These are phyloP conservation scores for Aspergillus sp. DNA, from an alignment of 2,329 filamentous ascomycete species.

Conservation along the genomic window DNA sequence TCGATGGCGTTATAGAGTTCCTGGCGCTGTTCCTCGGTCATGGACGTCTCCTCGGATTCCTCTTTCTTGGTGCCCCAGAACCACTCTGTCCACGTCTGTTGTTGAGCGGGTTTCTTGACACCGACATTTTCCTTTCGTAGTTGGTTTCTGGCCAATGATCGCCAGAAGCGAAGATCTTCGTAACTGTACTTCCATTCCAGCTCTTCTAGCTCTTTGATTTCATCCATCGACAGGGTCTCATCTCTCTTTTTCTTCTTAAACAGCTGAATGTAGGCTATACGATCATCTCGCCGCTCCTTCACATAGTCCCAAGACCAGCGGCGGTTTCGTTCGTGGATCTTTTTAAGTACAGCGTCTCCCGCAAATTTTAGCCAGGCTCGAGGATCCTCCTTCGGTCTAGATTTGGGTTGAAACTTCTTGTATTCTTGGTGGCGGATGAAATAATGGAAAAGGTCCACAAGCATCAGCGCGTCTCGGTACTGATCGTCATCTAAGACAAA, in stretches of 20 bases:
- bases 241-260: constrained; percentile 91
- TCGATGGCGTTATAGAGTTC: constrained; percentile 97
- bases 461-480: constrained; percentile 94
- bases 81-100: constrained; percentile 87
- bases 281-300: constrained; percentile 82
- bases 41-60: constrained; percentile 68
- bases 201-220: constrained; percentile 62
- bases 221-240: constrained; percentile 57
- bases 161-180: constrained; percentile 95
- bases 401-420: constrained; percentile 82
- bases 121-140: constrained; percentile 90
- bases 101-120: constrained; percentile 62
- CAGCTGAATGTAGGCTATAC: constrained; percentile 77
- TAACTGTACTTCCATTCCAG: constrained; percentile 86
- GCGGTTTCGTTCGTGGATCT: constrained; percentile 89
- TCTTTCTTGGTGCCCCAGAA: constrained; percentile 75
- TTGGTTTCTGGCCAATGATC: constrained; percentile 86
- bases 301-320: constrained; percentile 97
- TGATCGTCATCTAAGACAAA: constrained; percentile 96
- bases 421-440: constrained; percentile 97
- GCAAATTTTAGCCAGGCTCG: constrained; percentile 89
- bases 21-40: constrained; percentile 92
- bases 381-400: constrained; percentile 76
- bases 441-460: constrained; percentile 97
- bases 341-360: constrained; percentile 75